These are phyloP conservation scores for Xylariaceae sp. DNA, from an alignment of 2,329 filamentous ascomycete genomes.

Conservation along the genomic window DNA sequence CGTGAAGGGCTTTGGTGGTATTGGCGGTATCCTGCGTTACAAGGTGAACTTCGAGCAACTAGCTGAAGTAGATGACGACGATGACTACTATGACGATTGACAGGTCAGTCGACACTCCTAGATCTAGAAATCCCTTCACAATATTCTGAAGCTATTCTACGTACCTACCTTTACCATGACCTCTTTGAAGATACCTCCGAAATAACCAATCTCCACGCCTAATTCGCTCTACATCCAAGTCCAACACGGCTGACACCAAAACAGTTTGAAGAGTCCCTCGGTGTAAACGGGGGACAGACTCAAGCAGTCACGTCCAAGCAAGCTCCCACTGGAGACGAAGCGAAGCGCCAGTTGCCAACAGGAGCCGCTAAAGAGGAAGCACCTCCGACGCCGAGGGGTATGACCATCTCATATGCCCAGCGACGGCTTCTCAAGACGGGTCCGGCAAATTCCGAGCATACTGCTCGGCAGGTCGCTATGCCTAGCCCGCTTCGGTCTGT, in stretches of 20 bases:
- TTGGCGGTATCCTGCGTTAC: constrained; percentile 95
- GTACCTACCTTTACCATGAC: constrained; percentile 6
- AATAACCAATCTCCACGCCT: neutral
- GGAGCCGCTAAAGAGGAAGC: constrained; percentile 36
- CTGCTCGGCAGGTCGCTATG: constrained; percentile 51
- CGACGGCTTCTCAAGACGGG: constrained; percentile 47
- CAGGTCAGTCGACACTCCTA: constrained; percentile 27
- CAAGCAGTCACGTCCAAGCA: constrained; percentile 51
- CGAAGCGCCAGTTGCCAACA: constrained; percentile 40
- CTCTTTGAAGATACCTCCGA: neutral
- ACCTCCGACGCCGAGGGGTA: constrained; percentile 28
- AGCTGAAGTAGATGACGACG: constrained; percentile 83
- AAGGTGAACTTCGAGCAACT: constrained; percentile 99
- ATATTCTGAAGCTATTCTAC: constrained; percentile 10
- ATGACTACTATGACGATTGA: constrained; percentile 79
- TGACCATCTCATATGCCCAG: constrained; percentile 38
- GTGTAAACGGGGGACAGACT: constrained; percentile 79
- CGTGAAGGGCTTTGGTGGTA: constrained; percentile 98
- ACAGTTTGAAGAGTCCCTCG: constrained; percentile 67
- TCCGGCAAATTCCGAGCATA: constrained; percentile 44
- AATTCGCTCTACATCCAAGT: constrained; percentile 8
- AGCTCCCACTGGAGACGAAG: constrained; percentile 37
- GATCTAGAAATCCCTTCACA: constrained; percentile 13
- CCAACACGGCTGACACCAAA: constrained; percentile 72
- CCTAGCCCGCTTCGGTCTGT: constrained; percentile 68